Evolutionary conservation across 495 filamentous ascomycete species (phyloP), one percentile per base, ranked within the genome.

Genomic region (Neurospora terricola): DNA sequence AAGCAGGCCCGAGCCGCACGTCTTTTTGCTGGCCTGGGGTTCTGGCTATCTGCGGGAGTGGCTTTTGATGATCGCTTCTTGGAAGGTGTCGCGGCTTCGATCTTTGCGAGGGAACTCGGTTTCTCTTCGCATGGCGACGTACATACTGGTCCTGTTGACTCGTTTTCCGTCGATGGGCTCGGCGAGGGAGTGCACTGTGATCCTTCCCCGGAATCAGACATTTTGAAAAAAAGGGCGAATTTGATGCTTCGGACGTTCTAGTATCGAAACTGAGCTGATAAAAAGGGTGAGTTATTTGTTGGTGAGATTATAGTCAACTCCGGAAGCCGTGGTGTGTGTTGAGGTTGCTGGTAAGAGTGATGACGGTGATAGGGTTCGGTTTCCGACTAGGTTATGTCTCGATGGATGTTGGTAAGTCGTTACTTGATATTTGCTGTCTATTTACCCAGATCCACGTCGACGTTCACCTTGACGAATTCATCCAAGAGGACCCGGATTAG

Each of bases 1-100:
- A 92, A 91, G 79, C 94, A 97, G 30, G 94, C 94, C 71, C 94
- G 91, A 8, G 94, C 92, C 4, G 94, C 94, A 75, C 94, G 87
- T 71, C 94, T 84, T 81, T 97, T 97, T 34, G 82, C 81, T 8
- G 81, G 74, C 73, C 85, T 86, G 23, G 74, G 70, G 23, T 77
- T 39, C 45, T 76, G 77, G 76, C 74, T 78, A 40, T 77, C 75
- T 69, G 79, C 75, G 23, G 77, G 70, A 36, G 73, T 76, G 11
- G 78, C 72, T 16, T 66, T 66, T 34, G 77, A 77, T 21, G 77
- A 62, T 71, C 81, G 80, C 72, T 83, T 83, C 76, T 83, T 83
- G 14, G 81, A 77, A 45, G 78, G 70, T 40, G 77, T 71, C 38
- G 72, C 54, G 37, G 74, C 62, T 48, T 59, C 75, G 43, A 70